These are phyloP conservation scores for Clarireedia homoeocarpa DNA, from an alignment of 2,329 filamentous ascomycete genomes.

Conservation along the genomic window DNA sequence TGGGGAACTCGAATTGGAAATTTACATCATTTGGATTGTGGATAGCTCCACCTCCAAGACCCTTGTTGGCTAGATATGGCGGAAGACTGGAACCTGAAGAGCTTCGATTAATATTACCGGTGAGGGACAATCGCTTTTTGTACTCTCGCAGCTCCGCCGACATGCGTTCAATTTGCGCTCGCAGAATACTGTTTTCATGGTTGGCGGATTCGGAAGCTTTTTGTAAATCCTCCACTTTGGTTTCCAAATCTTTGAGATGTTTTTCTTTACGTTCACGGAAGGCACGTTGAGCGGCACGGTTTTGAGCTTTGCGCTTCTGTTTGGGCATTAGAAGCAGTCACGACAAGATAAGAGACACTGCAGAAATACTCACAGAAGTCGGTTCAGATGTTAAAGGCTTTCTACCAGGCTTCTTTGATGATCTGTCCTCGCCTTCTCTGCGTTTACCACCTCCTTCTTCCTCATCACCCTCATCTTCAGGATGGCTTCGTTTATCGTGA, in stretches of 20 bases:
- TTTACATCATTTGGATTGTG: slow-evolving; percentile 64
- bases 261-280: slow-evolving; percentile 94
- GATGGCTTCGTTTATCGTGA: slow-evolving; percentile 65
- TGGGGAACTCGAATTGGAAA: slow-evolving; percentile 94
- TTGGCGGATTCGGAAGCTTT: slow-evolving; percentile 77
- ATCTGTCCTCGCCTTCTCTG: slow-evolving; percentile 70
- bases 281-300: slow-evolving; percentile 83
- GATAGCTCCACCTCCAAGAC: slow-evolving; percentile 40
- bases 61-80: slow-evolving; percentile 32
- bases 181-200: slow-evolving; percentile 76
- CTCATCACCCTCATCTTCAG: slow-evolving; percentile 60
- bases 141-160: slow-evolving; percentile 83
- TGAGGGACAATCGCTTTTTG: slow-evolving; percentile 71
- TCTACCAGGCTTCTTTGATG: slow-evolving; percentile 88
- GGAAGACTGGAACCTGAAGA: slow-evolving; percentile 16
- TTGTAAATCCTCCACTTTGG: slow-evolving; percentile 66
- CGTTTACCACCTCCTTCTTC: slow-evolving; percentile 63
- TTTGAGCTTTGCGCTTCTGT: slow-evolving; percentile 93
- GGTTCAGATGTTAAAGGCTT: slow-evolving; percentile 95
- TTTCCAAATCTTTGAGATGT: slow-evolving; percentile 78
- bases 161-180: slow-evolving; percentile 82
- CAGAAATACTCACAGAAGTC: slow-evolving; percentile 67
- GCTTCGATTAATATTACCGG: slow-evolving; percentile 18
- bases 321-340: slow-evolving; percentile 16
- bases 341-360: slow-evolving; percentile 22